Evolutionary conservation across 1,284 basidiomycete species (phyloP).

Genomic region (Leucoagaricus sp.): DNA sequence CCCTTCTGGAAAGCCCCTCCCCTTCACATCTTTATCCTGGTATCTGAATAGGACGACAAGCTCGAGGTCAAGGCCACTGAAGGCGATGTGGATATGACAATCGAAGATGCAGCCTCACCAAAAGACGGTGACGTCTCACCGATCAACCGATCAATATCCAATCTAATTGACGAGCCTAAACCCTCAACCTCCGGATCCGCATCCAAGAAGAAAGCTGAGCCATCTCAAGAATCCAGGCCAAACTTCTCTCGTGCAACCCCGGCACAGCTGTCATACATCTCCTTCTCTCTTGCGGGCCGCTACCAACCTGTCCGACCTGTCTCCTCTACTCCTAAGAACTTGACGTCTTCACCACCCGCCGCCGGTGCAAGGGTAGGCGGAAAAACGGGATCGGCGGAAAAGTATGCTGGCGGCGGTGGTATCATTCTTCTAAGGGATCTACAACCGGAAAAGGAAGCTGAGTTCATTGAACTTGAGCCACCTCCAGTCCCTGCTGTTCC

Average conservation of each 20-base stretch:
- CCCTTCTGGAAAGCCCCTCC: background rate
- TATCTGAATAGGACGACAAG: conserved; percentile 37
- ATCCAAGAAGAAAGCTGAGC: conserved; percentile 64
- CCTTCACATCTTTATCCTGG: background rate
- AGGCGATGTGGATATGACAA: conserved; percentile 74
- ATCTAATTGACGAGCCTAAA: conserved; percentile 46
- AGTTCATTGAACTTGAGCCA: conserved; percentile 74
- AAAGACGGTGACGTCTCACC: conserved; percentile 60
- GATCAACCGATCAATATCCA: conserved; percentile 49
- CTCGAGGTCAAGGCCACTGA: conserved; percentile 51
- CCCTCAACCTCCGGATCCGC: conserved; percentile 29
- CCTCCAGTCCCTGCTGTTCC: conserved; percentile 35
- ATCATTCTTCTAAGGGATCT: conserved; percentile 80
- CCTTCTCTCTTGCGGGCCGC: conserved; percentile 77
- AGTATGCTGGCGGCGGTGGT: conserved; percentile 78
- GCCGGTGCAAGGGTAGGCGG: conserved; percentile 12
- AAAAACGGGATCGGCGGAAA: conserved; percentile 40
- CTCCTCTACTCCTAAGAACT: conserved; percentile 45
- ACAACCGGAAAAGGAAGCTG: conserved; percentile 63
- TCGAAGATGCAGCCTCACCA: conserved; percentile 46
- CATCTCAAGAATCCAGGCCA: conserved; percentile 72
- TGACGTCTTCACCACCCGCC: conserved; percentile 30
- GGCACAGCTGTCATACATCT: conserved; percentile 83
- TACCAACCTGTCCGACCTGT: conserved; percentile 92
- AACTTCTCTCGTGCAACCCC: conserved; percentile 96